Conservation (phyloP, 495 filamentous ascomycete genomes). For the Copromyces sp. region DNA sequence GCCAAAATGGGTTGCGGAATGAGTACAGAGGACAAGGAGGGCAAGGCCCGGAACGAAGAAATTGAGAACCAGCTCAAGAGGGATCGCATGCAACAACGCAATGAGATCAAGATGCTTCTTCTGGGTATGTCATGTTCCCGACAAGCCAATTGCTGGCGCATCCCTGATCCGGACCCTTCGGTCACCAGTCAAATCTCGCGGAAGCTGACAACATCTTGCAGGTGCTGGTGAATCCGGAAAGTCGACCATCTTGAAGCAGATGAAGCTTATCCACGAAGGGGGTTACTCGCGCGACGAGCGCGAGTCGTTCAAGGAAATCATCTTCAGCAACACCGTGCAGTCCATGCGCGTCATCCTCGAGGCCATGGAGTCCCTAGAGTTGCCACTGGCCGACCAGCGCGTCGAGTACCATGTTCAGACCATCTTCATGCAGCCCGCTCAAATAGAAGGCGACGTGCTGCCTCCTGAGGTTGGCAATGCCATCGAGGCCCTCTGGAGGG, state of each 20-base stretch:
- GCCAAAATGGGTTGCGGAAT: conserved; percentile 98
- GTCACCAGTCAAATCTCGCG: background rate
- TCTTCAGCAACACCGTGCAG: conserved; percentile 96
- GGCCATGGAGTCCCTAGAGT: conserved; percentile 88
- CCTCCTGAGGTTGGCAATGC: conserved; percentile 91
- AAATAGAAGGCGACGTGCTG: conserved; percentile 91
- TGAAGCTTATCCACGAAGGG: conserved; percentile 84
- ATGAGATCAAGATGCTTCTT: conserved; percentile 99
- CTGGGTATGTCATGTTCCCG: conserved; percentile 55
- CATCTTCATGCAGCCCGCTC: conserved; percentile 89
- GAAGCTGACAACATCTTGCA: conserved; percentile 28
- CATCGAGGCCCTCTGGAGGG: conserved; percentile 88
- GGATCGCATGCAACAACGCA: conserved; percentile 91
- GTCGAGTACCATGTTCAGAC: conserved; percentile 93
- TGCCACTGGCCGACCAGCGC: conserved; percentile 76
- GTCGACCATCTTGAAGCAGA: conserved; percentile 98
- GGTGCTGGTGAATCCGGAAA: conserved; percentile 99
- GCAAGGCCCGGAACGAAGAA: conserved; percentile 97
- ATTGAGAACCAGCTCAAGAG: conserved; percentile 96
- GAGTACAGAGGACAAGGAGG: conserved; percentile 99
- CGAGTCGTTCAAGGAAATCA: conserved; percentile 88
- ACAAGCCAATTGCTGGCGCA: background rate
- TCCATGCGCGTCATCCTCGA: conserved; percentile 94
- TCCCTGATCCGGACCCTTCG: background rate
- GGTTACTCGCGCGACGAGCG: conserved; percentile 71